Percentiles rank a stretch among this genome's conserved stretches.
Conservation (phyloP, 768 basidiomycete species). For the Pleurotus tuber-regium region DNA sequence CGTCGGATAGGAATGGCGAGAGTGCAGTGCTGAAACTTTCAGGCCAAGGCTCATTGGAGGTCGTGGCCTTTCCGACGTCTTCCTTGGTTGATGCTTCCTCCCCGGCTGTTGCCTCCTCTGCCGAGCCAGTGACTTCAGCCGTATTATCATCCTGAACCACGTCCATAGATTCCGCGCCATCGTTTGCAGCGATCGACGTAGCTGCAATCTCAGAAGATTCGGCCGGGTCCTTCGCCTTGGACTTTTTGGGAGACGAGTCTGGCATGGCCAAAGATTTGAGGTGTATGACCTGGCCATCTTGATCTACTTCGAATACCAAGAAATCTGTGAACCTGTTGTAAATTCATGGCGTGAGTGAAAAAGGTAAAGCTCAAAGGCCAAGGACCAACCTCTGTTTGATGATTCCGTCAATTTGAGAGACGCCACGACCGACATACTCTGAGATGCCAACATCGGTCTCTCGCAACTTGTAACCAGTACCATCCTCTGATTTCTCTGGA, state of each 20-base stretch:
- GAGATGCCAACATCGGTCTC: conserved; percentile 91
- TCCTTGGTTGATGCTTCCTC: too few species aligned
- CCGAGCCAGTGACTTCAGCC: too few species aligned
- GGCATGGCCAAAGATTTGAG: conserved; percentile 79
- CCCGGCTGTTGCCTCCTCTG: too few species aligned
- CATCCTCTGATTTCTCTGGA: conserved; percentile 41
- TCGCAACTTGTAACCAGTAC: conserved; percentile 54
- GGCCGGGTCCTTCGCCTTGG: too few species aligned
- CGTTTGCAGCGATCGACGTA: conserved; percentile 16
- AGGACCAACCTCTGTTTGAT: conserved; percentile 88
- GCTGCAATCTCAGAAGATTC: conserved; percentile 13
- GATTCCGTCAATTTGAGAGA: conserved; percentile 81
- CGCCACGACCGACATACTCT: conserved; percentile 72
- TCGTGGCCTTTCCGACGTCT: conserved; percentile 16
- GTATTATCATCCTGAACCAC: conserved; percentile 14
- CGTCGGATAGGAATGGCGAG: conserved; percentile 59
- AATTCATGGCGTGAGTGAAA: background rate
- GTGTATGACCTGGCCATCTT: conserved; percentile 76
- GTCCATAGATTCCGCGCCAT: conserved; percentile 22
- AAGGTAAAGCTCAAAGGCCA: background rate
- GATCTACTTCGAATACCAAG: conserved; percentile 87
- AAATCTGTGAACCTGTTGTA: conserved; percentile 90
- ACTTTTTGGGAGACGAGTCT: conserved; percentile 45
- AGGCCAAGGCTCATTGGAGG: conserved; percentile 67
- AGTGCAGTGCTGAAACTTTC: conserved; percentile 56